Conservation (phyloP, 2,329 filamentous ascomycete genomes). For the Cladosporium cucumerinum region DNA sequence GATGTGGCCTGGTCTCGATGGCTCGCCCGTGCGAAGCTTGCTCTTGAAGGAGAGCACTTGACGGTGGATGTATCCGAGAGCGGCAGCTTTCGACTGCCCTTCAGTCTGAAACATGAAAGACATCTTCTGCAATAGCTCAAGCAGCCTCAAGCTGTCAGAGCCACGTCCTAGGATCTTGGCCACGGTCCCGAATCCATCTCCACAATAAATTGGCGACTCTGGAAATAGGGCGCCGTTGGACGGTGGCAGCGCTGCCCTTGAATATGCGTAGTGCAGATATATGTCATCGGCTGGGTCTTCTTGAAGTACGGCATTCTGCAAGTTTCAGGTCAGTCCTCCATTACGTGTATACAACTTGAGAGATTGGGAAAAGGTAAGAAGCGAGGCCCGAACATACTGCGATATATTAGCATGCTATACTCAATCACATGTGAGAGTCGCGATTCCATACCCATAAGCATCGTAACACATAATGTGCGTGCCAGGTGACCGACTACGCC, state of each 20-base stretch:
- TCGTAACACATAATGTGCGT: slow-evolving; percentile 21
- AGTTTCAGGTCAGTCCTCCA: background rate
- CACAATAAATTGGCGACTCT: slow-evolving; percentile 7
- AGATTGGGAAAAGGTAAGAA: background rate
- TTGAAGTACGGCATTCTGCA: slow-evolving; percentile 10
- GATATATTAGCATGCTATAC: background rate
- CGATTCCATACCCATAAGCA: background rate
- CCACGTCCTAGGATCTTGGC: background rate
- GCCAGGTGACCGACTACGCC: slow-evolving; percentile 28
- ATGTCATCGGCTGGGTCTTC: slow-evolving; percentile 11
- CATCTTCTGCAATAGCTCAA: background rate
- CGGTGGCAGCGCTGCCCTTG: background rate
- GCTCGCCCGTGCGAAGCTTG: background rate
- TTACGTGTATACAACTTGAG: background rate
- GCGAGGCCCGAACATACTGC: background rate
- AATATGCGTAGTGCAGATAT: slow-evolving; percentile 9
- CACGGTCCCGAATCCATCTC: background rate
- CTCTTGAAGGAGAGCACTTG: background rate
- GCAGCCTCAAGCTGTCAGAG: slow-evolving; percentile 1
- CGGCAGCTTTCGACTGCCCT: background rate
- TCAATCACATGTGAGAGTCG: background rate
- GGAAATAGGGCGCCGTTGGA: slow-evolving; percentile 1
- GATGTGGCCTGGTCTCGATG: slow-evolving; percentile 2
- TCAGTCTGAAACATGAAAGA: background rate
- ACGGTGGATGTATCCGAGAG: background rate